Evolutionary conservation across 176 grass and related monocot species (phyloP).

Genomic region (Puya raimondii): DNA sequence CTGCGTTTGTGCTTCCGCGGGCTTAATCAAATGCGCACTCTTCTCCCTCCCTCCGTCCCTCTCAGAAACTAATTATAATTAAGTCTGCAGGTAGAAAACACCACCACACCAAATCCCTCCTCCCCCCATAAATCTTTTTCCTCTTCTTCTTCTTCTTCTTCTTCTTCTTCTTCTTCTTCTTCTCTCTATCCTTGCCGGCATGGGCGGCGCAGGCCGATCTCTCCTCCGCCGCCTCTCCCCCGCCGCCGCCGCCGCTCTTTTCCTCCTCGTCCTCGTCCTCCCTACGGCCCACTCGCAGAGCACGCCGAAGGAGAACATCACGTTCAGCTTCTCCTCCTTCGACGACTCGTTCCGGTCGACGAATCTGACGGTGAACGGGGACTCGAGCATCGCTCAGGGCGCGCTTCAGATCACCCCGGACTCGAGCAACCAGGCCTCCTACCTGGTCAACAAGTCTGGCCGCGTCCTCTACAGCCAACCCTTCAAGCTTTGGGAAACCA

Average conservation of each 20-base stretch:
- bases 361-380: slow-evolving; percentile 15
- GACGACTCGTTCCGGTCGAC: fast-evolving
- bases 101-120: too few relatives aligned
- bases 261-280: slow-evolving; percentile 11
- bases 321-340: slow-evolving; percentile 45
- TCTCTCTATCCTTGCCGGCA: background rate
- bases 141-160: background rate
- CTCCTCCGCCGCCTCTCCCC: slow-evolving; percentile 17
- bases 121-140: background rate
- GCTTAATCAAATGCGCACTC: too few relatives aligned
- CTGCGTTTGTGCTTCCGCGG: too few relatives aligned
- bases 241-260: slow-evolving; percentile 4
- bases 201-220: background rate
- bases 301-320: slow-evolving; percentile 7
- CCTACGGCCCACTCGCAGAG: slow-evolving; percentile 9
- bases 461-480: slow-evolving; percentile 28
- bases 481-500: slow-evolving; percentile 37
- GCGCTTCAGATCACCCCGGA: slow-evolving; percentile 88
- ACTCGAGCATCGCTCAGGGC: slow-evolving; percentile 9
- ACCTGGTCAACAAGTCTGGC: slow-evolving; percentile 45
- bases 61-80: too few relatives aligned
- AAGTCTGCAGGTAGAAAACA: too few relatives aligned
- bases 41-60: too few relatives aligned
- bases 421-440: background rate
- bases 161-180: background rate